A percentile compares a stretch with the other conserved stretches of the same genome.
phyloP scores from a whole-genome alignment of 306 rosid species.

The Dryas drummondii region DNA sequence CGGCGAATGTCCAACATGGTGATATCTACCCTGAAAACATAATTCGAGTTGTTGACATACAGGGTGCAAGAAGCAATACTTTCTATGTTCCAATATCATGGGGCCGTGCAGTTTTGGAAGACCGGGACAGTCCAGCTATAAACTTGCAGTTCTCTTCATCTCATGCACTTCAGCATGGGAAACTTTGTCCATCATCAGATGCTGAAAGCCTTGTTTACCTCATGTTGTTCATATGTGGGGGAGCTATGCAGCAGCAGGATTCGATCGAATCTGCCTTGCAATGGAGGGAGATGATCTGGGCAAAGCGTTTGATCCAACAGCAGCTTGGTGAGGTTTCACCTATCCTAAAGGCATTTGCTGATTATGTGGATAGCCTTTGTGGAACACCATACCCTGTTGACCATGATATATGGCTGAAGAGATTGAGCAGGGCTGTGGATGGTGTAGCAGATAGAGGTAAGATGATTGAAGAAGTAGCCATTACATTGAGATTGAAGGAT shows the following conservation, averaged over 20 bases:
- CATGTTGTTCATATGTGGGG: conserved; percentile 63
- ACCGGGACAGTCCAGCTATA: conserved; percentile 85
- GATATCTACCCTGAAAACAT: conserved; percentile 88
- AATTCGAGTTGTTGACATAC: conserved; percentile 48
- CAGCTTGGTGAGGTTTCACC: conserved; percentile 80
- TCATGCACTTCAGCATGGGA: conserved; percentile 91
- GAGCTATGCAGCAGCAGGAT: conserved; percentile 66
- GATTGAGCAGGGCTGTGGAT: conserved; percentile 70
- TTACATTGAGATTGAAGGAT: conserved; percentile 61
- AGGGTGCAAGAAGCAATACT: conserved; percentile 36
- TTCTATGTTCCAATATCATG: conserved; percentile 70
- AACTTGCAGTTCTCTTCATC: conserved; percentile 84
- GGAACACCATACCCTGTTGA: conserved; percentile 89
- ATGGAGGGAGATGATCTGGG: conserved; percentile 91
- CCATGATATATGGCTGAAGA: conserved; percentile 82
- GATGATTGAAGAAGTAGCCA: conserved; percentile 65
- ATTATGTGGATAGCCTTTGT: conserved; percentile 89
- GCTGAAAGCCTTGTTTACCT: conserved; percentile 86
- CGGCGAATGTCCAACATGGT: conserved; percentile 82
- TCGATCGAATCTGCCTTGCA: conserved; percentile 91
- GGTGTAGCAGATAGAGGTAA: conserved; percentile 66
- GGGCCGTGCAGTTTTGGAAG: conserved; percentile 93
- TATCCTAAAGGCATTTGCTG: conserved; percentile 87
- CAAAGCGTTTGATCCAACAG: conserved; percentile 65
- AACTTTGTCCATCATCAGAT: conserved; percentile 92